Evolutionary conservation across 2,329 filamentous ascomycete genomes (phyloP).

Genomic region (Alternaria sp.): DNA sequence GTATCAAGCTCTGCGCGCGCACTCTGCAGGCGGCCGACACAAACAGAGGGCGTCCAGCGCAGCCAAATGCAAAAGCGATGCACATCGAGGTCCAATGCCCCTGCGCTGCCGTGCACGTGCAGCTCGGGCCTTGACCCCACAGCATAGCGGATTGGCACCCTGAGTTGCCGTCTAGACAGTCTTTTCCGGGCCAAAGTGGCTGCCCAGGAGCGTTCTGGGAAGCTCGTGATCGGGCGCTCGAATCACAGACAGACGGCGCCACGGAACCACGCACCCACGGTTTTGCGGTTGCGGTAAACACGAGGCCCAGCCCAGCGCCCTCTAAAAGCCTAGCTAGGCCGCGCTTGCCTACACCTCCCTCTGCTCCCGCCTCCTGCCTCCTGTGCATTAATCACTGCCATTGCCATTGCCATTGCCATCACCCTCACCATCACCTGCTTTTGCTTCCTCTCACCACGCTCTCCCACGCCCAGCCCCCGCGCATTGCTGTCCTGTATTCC

Average conservation of each 20-base stretch:
- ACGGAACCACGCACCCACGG: constrained; percentile 5
- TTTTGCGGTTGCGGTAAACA: constrained; percentile 13
- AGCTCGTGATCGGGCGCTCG: constrained; percentile 24
- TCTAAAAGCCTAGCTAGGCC: constrained; percentile 21
- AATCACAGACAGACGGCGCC: constrained; percentile 21
- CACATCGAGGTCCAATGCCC: not conserved
- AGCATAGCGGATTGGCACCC: constrained; percentile 22
- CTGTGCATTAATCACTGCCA: not conserved
- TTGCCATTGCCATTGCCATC: not conserved
- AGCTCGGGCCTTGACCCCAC: constrained; percentile 26
- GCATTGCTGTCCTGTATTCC: constrained; percentile 11
- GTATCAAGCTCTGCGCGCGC: not conserved
- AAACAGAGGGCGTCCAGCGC: not conserved
- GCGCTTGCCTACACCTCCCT: constrained; percentile 20
- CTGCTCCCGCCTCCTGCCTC: constrained; percentile 2
- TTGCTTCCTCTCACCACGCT: constrained; percentile 6
- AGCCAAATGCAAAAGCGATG: not conserved
- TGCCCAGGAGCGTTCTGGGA: constrained; percentile 1
- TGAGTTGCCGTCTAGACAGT: constrained; percentile 15
- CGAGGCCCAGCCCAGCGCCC: constrained; percentile 15
- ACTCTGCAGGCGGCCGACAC: not conserved
- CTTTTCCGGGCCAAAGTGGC: constrained; percentile 9
- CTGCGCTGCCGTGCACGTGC: constrained; percentile 7
- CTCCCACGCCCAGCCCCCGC: constrained; percentile 1
- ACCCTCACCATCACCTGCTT: not conserved